Conservation (phyloP, 1,284 basidiomycete genomes). For the Cryptococcus deneoformans region DNA sequence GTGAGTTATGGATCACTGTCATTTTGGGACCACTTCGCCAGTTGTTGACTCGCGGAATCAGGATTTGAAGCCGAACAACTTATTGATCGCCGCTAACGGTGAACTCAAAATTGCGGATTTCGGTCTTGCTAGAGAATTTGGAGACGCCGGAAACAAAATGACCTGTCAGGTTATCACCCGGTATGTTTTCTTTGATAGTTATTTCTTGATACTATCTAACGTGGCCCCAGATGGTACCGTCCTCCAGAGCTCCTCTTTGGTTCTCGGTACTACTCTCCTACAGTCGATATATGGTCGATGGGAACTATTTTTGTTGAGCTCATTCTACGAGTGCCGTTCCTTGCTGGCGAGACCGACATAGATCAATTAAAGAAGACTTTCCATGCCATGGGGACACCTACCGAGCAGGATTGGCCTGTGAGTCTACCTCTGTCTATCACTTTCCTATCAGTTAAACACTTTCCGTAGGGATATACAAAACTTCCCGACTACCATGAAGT, state of each 20-base stretch:
- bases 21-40: background rate
- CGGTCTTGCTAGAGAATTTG: slow-evolving; percentile 92
- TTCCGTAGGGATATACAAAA: slow-evolving; percentile 71
- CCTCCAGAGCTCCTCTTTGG: slow-evolving; percentile 96
- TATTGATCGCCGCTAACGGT: slow-evolving; percentile 87
- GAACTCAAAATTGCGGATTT: slow-evolving; percentile 99
- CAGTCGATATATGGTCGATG: slow-evolving; percentile 99
- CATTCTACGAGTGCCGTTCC: slow-evolving; percentile 70
- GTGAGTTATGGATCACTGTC: slow-evolving; percentile 53
- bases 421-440: slow-evolving; percentile 21
- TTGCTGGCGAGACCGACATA: slow-evolving; percentile 95
- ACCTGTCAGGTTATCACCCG: slow-evolving; percentile 97
- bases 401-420: slow-evolving; percentile 96
- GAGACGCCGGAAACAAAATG: slow-evolving; percentile 81
- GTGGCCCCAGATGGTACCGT: slow-evolving; percentile 79
- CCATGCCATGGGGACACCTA: slow-evolving; percentile 89
- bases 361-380: slow-evolving; percentile 95
- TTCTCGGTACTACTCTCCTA: slow-evolving; percentile 93
- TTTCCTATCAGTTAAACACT: background rate
- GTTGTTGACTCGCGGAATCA: slow-evolving; percentile 40
- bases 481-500: slow-evolving; percentile 85
- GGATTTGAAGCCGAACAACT: slow-evolving; percentile 99
- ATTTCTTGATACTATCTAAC: background rate
- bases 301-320: slow-evolving; percentile 99
- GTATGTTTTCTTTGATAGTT: slow-evolving; percentile 50